phyloP scores from a whole-genome alignment of 257 asterid species.

The Handroanthus guayacan region DNA sequence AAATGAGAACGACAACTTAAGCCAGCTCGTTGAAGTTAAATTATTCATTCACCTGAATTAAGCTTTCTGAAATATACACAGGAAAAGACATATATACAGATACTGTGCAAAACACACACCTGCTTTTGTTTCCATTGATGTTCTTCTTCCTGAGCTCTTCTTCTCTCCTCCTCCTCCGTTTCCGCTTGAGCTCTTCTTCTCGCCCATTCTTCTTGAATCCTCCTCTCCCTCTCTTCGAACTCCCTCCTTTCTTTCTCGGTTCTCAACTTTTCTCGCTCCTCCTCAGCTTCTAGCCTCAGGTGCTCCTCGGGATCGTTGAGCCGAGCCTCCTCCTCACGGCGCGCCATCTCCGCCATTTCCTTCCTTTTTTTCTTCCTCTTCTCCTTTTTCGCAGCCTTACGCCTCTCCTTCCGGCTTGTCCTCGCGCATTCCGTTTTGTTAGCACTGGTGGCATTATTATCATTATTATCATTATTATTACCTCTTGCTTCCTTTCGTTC shows the following conservation, averaged over 20 bases:
- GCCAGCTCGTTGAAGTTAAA: background rate
- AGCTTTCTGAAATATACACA: background rate
- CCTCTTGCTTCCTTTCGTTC: conserved; percentile 22
- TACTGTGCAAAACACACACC: conserved; percentile 42
- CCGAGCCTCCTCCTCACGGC: conserved; percentile 71
- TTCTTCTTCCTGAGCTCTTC: conserved; percentile 56
- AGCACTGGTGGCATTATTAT: background rate
- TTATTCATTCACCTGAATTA: background rate
- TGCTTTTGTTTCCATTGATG: conserved; percentile 49
- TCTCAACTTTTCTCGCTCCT: conserved; percentile 76
- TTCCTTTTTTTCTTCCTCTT: conserved; percentile 86
- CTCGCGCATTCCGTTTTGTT: conserved; percentile 36
- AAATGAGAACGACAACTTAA: conserved; percentile 22
- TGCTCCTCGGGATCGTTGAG: conserved; percentile 81
- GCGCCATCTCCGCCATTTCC: conserved; percentile 78
- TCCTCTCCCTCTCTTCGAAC: conserved; percentile 85
- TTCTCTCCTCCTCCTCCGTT: conserved; percentile 63
- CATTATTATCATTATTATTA: background rate
- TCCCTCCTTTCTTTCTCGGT: conserved; percentile 66
- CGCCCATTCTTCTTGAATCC: conserved; percentile 74
- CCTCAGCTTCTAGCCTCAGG: conserved; percentile 68
- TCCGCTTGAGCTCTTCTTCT: conserved; percentile 57
- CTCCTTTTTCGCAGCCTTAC: conserved; percentile 85
- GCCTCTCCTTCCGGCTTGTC: conserved; percentile 65
- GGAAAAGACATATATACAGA: background rate